A percentile compares a stretch with the other conserved stretches of the same genome.
Conservation (phyloP, 352 stramenopile species). For the Globisporangium megalacanthum region DNA sequence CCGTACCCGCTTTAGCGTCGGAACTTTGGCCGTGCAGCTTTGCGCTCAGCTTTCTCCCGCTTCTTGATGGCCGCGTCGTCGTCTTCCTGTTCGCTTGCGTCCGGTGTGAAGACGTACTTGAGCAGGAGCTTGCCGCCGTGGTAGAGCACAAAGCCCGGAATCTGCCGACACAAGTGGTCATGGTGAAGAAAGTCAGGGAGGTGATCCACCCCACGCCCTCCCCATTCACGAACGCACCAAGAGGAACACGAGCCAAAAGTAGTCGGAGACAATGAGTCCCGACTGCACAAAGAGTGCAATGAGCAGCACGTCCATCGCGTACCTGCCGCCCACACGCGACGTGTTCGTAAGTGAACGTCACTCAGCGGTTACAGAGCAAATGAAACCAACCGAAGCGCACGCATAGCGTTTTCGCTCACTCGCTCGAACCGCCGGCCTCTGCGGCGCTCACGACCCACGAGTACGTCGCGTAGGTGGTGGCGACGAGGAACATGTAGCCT, state of each 20-base stretch:
- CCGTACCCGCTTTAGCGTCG: conserved; percentile 21
- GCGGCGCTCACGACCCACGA: conserved; percentile 74
- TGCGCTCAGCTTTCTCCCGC: conserved; percentile 74
- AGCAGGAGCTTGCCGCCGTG: conserved; percentile 65
- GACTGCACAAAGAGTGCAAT: conserved; percentile 77
- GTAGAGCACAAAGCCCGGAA: conserved; percentile 81
- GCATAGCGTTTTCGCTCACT: conserved; percentile 17
- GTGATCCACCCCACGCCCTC: no score
- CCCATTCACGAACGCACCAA: conserved; percentile 28
- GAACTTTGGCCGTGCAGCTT: conserved; percentile 49
- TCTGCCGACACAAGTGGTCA: conserved; percentile 18
- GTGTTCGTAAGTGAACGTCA: background rate
- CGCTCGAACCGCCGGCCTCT: conserved; percentile 72
- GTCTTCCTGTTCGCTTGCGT: conserved; percentile 41
- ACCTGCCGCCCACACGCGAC: conserved; percentile 18
- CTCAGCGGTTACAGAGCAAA: no score
- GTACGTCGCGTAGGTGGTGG: conserved; percentile 74
- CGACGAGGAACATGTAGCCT: conserved; percentile 60
- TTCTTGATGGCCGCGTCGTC: conserved; percentile 61
- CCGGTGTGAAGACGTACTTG: conserved; percentile 80
- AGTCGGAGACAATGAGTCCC: conserved; percentile 73
- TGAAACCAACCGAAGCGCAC: background rate
- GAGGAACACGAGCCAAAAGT: conserved; percentile 85
- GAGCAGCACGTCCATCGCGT: conserved; percentile 84
- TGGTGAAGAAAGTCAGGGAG: background rate